Percentiles rank a stretch among this genome's conserved stretches.
Conservation (phyloP, 371 early-diverging fungal genomes). For the Mortierella sp. region DNA sequence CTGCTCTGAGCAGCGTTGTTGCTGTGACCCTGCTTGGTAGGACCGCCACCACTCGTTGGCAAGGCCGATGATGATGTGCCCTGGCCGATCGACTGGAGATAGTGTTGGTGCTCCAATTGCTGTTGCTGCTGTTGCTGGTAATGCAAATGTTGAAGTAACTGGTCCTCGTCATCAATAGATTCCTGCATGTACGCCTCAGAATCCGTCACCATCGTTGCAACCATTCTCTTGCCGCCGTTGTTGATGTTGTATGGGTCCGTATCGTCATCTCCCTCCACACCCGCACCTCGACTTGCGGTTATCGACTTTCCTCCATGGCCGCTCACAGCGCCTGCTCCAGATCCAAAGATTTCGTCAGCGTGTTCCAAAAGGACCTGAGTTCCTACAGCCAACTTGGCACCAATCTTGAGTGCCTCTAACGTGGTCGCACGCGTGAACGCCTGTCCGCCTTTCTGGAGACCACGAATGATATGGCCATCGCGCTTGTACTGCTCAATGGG, state of each 20-base stretch:
- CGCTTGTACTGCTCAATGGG: conserved; percentile 95
- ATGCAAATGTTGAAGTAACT: conserved; percentile 33
- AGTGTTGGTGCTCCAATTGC: conserved; percentile 23
- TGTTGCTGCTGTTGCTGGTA: conserved; percentile 45
- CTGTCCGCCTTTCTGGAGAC: conserved; percentile 87
- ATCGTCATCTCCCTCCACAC: conserved; percentile 19
- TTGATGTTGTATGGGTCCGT: conserved; percentile 12
- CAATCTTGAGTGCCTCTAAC: conserved; percentile 91
- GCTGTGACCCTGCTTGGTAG: not conserved
- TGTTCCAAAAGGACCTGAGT: conserved; percentile 93
- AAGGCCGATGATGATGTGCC: conserved; percentile 31
- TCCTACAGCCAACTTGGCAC: conserved; percentile 91
- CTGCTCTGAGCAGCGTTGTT: conserved; percentile 10
- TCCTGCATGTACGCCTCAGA: conserved; percentile 56
- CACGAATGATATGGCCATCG: conserved; percentile 92
- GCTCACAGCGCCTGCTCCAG: conserved; percentile 32
- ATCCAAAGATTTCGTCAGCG: conserved; percentile 85
- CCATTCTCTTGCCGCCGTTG: conserved; percentile 27
- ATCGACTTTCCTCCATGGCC: conserved; percentile 30
- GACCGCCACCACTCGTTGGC: not conserved
- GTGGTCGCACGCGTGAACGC: conserved; percentile 94
- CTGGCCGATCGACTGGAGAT: conserved; percentile 8
- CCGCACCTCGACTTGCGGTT: conserved; percentile 15
- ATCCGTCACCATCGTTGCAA: conserved; percentile 54
- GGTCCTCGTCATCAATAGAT: conserved; percentile 50